phyloP scores from a whole-genome alignment of 2,329 filamentous ascomycete genomes.

The Fusarium proliferatum region DNA sequence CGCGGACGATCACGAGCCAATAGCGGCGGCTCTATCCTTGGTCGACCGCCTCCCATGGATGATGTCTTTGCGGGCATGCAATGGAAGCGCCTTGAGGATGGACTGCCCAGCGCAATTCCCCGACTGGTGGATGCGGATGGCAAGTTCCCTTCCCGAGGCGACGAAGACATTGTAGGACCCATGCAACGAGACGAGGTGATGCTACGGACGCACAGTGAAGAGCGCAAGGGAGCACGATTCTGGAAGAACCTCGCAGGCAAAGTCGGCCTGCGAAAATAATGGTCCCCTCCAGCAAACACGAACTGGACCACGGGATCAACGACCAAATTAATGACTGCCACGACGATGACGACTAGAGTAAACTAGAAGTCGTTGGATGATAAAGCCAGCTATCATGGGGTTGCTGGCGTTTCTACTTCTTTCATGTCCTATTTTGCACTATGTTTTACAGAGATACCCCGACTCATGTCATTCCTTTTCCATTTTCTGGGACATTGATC shows the following conservation, averaged over 20 bases:
- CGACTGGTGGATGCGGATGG: constrained; percentile 77
- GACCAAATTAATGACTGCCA: constrained; percentile 41
- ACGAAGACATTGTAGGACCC: constrained; percentile 92
- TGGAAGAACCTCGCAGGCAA: constrained; percentile 62
- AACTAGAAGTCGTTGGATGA: constrained; percentile 33
- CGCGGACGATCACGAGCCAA: constrained; percentile 53
- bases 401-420: constrained; percentile 36
- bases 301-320: constrained; percentile 14
- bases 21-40: constrained; percentile 55
- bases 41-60: constrained; percentile 49
- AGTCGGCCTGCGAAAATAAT: constrained; percentile 51
- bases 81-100: constrained; percentile 62
- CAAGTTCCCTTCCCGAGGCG: constrained; percentile 89
- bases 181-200: constrained; percentile 76
- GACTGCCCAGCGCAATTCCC: constrained; percentile 73
- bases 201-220: constrained; percentile 58
- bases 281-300: constrained; percentile 7
- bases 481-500: constrained; percentile 19
- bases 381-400: constrained; percentile 33
- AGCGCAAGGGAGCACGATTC: constrained; percentile 58
- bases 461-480: constrained; percentile 46
- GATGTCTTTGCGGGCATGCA: constrained; percentile 57
- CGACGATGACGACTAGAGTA: constrained; percentile 39
- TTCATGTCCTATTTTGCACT: constrained; percentile 26
- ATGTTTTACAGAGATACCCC: constrained; percentile 43